Base-by-base conservation (phyloP, 78 protist genomes). In the Speleostelium caveatum region DNA sequence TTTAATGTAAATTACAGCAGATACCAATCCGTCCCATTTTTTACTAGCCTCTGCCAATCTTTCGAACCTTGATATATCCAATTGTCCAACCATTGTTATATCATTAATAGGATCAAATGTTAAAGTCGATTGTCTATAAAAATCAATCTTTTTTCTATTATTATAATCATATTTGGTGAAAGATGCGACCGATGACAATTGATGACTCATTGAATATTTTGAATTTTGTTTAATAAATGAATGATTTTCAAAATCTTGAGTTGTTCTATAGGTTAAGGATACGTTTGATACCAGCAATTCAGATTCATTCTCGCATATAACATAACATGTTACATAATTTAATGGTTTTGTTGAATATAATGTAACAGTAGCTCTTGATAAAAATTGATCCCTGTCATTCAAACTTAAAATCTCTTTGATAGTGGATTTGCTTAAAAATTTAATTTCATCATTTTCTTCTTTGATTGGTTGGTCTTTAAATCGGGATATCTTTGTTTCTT, bases 1-100 rank as follows among this genome's bases (percentile, higher is more conserved):
- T 36, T 65, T 65, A 38, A 65, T 65, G 42, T 32, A 65, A 12
- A 65, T 28, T 3, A 32, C 72, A 8, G 22, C 72, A 36, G 41
- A 28, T 10, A 65, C 28, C 22, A 36, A 36, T 28, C 72, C 72
- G 28, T 65, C 72, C 72, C 72, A 65, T 3, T 65, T 32, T 36
- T 28, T 65, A 21, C 72, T 38, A 8, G 7, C 4, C 38, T 65
- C 72, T 32, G 14, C 4, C 8, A 65, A 16, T 22, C 72, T 8
- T 4, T 32, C 38, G 12, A 65, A 65, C 28, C 72, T 32, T 3
- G 45, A 19, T 3, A 65, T 14, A 36, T 65, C 72, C 36, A 65
- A 65, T 36, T 65, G 72, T 32, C 55, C 38, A 5, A 36, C 42
- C 10, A 65, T 28, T 32, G 72, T 32, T 10, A 36, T 65, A 65